Evolutionary conservation across 495 filamentous ascomycete species (phyloP).

Genomic region (Penicillium daleae): DNA sequence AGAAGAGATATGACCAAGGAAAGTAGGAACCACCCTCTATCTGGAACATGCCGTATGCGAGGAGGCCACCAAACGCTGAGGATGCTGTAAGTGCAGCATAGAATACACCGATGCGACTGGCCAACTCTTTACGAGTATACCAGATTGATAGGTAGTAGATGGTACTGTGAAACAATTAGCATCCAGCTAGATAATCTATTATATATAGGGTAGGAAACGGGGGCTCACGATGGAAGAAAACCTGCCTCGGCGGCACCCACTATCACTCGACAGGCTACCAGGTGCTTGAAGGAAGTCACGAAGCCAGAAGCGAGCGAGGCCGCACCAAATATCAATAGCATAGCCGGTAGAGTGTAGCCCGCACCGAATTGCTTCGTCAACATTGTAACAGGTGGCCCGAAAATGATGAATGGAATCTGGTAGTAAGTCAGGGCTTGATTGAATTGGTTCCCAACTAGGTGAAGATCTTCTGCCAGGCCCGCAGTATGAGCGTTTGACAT

Average conservation of each 20-base stretch:
- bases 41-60: not conserved
- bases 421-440: not conserved
- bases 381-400: not conserved
- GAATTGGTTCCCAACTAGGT: not conserved
- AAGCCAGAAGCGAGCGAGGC: not conserved
- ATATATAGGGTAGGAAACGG: not conserved
- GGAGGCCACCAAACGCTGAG: not conserved
- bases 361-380: not conserved
- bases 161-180: not conserved
- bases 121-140: not conserved
- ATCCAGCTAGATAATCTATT: not conserved
- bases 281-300: not conserved
- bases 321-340: not conserved
- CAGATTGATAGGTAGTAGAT: not conserved
- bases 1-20: not conserved
- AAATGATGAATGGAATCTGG: not conserved
- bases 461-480: not conserved
- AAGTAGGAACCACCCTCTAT: not conserved
- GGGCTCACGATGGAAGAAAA: not conserved
- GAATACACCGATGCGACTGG: not conserved
- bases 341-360: not conserved
- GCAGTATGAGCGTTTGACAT: too few species aligned
- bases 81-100: not conserved
- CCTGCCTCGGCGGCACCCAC: not conserved
- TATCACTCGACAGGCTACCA: not conserved